Base-by-base conservation (phyloP, 73 alveolate species). In the Paramecium sexaurelia region DNA sequence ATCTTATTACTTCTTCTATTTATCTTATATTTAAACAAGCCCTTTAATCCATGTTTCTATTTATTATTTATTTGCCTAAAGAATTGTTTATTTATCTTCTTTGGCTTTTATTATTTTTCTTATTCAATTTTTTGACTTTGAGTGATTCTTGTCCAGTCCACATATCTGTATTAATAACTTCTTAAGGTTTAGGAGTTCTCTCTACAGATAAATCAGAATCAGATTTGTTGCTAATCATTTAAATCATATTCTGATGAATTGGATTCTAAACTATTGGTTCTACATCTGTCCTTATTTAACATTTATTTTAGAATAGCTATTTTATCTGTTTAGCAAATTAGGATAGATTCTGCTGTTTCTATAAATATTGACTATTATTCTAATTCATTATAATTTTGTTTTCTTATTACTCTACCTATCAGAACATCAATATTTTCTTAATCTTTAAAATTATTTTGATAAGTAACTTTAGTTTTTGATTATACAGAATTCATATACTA, bases 141-240 rank as follows among this genome's bases (percentile, higher is more conserved):
- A 29, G 90, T 78, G 2, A 78, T 78, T n/a, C 68, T 78, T 37
- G 17, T 0, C 90, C 90, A 13, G 90, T 78, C 2, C 8, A 20
- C 2, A 40, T 47, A 78, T 78, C 90, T 78, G 75, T 78, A 40
- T 78, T 73, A 17, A 78, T 39, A 3, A 78, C 90, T 78, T 78
- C 29, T 39, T 27, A 5, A 3, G 90, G 67, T 7, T 51, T 51
- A n/a, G 67, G 90, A 5, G 68, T 47, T 78, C 90, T 78, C 17
- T 78, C 43, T 17, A 78, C 90, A 20, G 90, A 78, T 11, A 78
- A 7, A n/a, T 78, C 90, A 41, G 90, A 78, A 24, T 39, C 68
- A 11, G 90, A 78, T 20, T 78, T 33, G 1, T 20, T 24, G 40
- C n/a, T n/a, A n/a, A n/a, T n/a, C n/a, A 3, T 71, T 66, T 36